These are phyloP conservation scores for Pseudisothecium myosuroides DNA, from an alignment of 225 moss, liverwort and hornwort genomes.

Conservation along the genomic window DNA sequence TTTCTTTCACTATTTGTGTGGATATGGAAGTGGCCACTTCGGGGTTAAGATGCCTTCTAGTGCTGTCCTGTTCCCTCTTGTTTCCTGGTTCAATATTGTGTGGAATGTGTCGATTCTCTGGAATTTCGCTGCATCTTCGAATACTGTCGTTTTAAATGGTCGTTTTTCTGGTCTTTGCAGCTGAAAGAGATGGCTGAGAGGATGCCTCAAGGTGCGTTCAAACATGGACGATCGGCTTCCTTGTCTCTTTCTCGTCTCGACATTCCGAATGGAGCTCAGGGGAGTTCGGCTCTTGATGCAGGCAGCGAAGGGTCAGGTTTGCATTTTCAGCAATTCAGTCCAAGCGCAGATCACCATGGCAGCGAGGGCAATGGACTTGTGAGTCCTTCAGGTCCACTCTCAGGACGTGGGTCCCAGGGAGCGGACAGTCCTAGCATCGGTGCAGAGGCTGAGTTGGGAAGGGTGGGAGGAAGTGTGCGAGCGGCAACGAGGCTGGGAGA, in stretches of 20 bases:
- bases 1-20: not conserved
- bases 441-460: constrained; percentile 16
- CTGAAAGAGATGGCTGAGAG: constrained; percentile 97
- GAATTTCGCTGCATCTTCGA: not conserved
- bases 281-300: constrained; percentile 34
- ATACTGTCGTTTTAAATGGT: not conserved
- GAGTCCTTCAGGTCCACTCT: constrained; percentile 32
- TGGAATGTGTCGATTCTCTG: not conserved
- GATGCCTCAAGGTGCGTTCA: constrained; percentile 73
- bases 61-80: not conserved
- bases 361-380: constrained; percentile 27
- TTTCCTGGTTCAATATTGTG: not conserved
- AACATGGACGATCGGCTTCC: constrained; percentile 56
- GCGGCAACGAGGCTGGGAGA: constrained; percentile 35
- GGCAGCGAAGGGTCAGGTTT: constrained; percentile 15
- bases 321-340: constrained; percentile 25
- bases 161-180: constrained; percentile 28
- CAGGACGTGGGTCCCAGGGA: constrained; percentile 13
- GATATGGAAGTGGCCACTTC: not conserved
- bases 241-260: constrained; percentile 51
- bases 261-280: constrained; percentile 62
- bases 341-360: constrained; percentile 14
- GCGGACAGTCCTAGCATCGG: constrained; percentile 16
- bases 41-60: not conserved
- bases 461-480: constrained; percentile 1